Percentiles rank a stretch among this genome's conserved stretches.
phyloP scores from a whole-genome alignment of 495 filamentous ascomycete genomes.

The Neurospora sp. region DNA sequence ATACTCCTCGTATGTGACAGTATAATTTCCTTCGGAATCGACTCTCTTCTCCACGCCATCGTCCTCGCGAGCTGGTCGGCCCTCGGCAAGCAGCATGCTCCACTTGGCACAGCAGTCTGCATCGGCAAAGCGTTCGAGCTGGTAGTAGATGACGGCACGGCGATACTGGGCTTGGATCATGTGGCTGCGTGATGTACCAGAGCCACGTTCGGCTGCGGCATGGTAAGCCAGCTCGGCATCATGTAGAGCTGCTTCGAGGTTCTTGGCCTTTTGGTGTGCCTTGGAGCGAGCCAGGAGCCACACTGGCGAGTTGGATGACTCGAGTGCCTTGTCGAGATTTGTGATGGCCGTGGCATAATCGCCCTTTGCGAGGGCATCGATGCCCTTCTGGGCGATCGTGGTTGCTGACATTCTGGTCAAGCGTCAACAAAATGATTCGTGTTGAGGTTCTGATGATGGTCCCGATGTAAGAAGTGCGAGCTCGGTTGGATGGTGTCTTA shows the following conservation, averaged over 20 bases:
- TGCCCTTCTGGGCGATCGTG: constrained; percentile 24
- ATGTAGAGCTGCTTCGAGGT: constrained; percentile 48
- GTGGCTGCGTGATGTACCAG: constrained; percentile 53
- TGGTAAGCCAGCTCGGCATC: constrained; percentile 75
- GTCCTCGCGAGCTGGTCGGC: constrained; percentile 27
- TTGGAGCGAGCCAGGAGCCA: constrained; percentile 87
- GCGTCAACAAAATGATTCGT: background rate
- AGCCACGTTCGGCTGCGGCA: constrained; percentile 56
- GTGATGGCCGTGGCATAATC: constrained; percentile 59
- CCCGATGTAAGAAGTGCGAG: background rate
- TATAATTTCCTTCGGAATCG: constrained; percentile 31
- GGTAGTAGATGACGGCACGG: constrained; percentile 62
- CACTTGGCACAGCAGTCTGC: constrained; percentile 60
- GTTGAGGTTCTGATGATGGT: background rate
- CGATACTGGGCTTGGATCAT: constrained; percentile 76
- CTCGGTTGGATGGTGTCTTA: background rate
- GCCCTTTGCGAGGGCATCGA: constrained; percentile 50
- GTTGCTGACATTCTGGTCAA: constrained; percentile 17
- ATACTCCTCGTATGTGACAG: constrained; percentile 17
- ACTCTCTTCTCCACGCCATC: constrained; percentile 31
- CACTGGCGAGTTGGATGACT: constrained; percentile 54
- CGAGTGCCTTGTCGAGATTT: constrained; percentile 68
- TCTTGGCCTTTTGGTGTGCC: constrained; percentile 57
- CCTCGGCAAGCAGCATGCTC: constrained; percentile 47
- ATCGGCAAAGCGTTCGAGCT: constrained; percentile 64